Conservation (phyloP, 2,329 filamentous ascomycete genomes). For the Cryphonectria nitschkei region DNA sequence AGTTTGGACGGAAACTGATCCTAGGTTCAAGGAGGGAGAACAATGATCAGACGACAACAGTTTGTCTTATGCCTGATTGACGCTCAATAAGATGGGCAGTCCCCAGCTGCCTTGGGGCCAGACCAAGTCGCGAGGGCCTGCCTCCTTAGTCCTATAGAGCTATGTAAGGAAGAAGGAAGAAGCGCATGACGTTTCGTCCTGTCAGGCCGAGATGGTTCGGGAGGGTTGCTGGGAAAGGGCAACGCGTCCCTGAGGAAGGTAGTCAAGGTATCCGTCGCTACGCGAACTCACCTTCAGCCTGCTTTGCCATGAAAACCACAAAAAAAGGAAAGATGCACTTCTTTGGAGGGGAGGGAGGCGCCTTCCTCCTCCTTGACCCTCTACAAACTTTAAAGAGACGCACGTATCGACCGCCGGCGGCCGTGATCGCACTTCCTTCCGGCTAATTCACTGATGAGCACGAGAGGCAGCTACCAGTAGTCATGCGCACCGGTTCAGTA, state of each 20-base stretch:
- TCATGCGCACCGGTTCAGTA: background rate
- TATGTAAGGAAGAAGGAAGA: background rate
- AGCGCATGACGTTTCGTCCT: background rate
- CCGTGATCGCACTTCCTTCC: background rate
- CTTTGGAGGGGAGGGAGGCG: no score
- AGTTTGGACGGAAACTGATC: slow-evolving; percentile 4
- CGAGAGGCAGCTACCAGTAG: background rate
- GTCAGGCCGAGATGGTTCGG: background rate
- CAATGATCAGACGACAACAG: background rate
- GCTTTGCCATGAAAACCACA: no score
- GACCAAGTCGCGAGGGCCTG: slow-evolving; percentile 20
- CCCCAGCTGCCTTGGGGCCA: slow-evolving; percentile 25
- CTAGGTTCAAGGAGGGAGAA: background rate
- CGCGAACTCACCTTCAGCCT: background rate
- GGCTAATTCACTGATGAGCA: background rate
- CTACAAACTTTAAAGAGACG: background rate
- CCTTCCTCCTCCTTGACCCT: background rate
- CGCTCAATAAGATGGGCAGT: slow-evolving; percentile 4
- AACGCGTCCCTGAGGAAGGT: background rate
- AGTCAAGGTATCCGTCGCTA: background rate
- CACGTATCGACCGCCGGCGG: background rate
- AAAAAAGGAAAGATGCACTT: no score
- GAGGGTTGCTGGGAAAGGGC: background rate
- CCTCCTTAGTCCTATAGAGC: background rate
- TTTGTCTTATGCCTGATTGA: slow-evolving; percentile 12